Evolutionary conservation across 192 early-diverging fungal species (phyloP), one percentile per base, ranked within the genome.

Genomic region (Rhizophagus sp.): DNA sequence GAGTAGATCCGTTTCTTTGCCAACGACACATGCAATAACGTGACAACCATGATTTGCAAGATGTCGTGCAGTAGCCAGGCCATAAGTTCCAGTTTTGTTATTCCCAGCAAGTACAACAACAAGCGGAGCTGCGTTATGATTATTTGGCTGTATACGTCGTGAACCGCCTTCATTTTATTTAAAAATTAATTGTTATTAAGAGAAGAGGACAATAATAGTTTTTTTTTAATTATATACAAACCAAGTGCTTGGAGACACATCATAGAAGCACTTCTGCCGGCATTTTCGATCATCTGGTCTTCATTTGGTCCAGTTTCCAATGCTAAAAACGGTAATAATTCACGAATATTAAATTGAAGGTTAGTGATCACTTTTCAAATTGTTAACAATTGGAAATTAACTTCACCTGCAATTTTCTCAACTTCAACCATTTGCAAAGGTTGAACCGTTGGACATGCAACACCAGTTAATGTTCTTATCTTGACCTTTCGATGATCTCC

Each of bases 201-300:
- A 17, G 1, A 39, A 7, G 39, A 69, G 36, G 34, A 0, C 5
- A 44, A 44, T 69, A 19, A 0, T 13, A 10, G 19, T 34, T 34
- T 24, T 34, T 34, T 24, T 22, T 22, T 1, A 36, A 62, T 22
- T 39, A 17, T 34, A 36, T 9, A 52, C 67, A 63, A 78, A 86
- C 86, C 93, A n/a, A 96, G 80, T 25, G 89, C 90, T 79, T 93
- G 92, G 57, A 96, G 79, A 47, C 88, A 89, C 85, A 95, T 85
- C 88, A 91, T 91, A 27, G 93, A 91, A 15, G 86, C 87, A 30
- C 92, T 88, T 61, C 93, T 86, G 9, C 91, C 95, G 19, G 89
- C 95, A 85, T 95, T 96, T 81, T 96, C 95, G 69, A 94, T 89
- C 87, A 93, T 88, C 78, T 93, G 91, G 62, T 88, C 87, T 4